These are phyloP conservation scores for Kodamaea derodonti DNA, from an alignment of 1,139 yeast species.

Conservation along the genomic window DNA sequence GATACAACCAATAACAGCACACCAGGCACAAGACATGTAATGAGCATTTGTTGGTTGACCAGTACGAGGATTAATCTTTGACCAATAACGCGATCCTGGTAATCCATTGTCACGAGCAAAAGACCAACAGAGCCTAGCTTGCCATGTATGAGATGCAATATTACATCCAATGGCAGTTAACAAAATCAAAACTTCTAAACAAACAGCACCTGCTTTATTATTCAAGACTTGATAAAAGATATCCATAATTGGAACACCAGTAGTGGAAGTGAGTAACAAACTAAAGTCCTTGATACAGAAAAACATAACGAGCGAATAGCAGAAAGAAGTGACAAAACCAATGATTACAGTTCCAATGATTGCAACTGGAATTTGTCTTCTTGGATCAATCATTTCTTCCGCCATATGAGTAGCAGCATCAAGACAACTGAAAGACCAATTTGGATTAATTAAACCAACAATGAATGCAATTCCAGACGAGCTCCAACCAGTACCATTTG, in stretches of 20 bases:
- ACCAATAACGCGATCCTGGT: conserved; percentile 35
- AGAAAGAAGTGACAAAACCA: conserved; percentile 38
- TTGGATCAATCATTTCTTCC: conserved; percentile 37
- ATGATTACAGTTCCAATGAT: conserved; percentile 41
- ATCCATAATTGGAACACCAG: conserved; percentile 43
- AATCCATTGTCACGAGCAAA: conserved; percentile 42
- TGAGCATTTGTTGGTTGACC: conserved; percentile 37
- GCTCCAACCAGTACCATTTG: conserved; percentile 40
- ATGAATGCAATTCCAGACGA: conserved; percentile 41
- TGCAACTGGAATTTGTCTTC: conserved; percentile 39
- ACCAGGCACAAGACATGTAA: conserved; percentile 32
- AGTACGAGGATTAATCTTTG: conserved; percentile 25
- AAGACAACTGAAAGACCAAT: conserved; percentile 43
- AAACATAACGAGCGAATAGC: conserved; percentile 42
- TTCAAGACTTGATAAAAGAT: conserved; percentile 37
- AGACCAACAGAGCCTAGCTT: conserved; percentile 25
- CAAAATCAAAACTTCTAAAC: conserved; percentile 31
- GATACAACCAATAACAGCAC: conserved; percentile 36
- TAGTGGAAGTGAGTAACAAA: conserved; percentile 22
- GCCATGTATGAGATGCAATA: conserved; percentile 44
- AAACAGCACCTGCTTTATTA: conserved; percentile 36
- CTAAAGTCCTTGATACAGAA: conserved; percentile 35
- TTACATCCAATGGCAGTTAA: conserved; percentile 41
- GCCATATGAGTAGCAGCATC: conserved; percentile 44
- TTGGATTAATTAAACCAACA: conserved; percentile 41